Conservation (phyloP, 306 rosid genomes). For the Glycine latifolia region DNA sequence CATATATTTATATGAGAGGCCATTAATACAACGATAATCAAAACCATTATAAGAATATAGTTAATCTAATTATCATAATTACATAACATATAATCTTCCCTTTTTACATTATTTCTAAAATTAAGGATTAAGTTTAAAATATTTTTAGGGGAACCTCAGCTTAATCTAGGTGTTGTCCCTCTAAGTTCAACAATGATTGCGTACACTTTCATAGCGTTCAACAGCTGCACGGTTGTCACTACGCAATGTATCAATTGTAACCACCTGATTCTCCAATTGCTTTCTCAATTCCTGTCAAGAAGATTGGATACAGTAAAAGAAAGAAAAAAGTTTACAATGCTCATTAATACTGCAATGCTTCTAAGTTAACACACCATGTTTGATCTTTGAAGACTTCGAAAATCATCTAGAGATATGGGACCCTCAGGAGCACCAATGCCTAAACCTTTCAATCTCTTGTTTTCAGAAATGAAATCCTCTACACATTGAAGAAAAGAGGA, state of each 20-base stretch:
- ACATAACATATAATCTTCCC: neutral
- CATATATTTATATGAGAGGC: too few relatives aligned
- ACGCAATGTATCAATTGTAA: slow-evolving; percentile 66
- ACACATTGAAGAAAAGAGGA: slow-evolving; percentile 34
- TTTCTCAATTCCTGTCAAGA: slow-evolving; percentile 85
- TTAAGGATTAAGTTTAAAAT: slow-evolving; percentile 12
- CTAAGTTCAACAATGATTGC: slow-evolving; percentile 40
- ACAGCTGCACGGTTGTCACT: slow-evolving; percentile 66
- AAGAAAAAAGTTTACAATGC: neutral
- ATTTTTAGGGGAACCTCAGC: neutral
- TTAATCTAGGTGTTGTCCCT: slow-evolving; percentile 3
- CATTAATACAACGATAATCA: neutral
- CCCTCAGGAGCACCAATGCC: slow-evolving; percentile 98
- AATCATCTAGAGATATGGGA: slow-evolving; percentile 97
- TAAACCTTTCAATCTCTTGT: slow-evolving; percentile 89
- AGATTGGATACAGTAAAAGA: slow-evolving; percentile 12
- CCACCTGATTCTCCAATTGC: slow-evolving; percentile 87
- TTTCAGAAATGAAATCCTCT: slow-evolving; percentile 75
- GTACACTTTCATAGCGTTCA: slow-evolving; percentile 78
- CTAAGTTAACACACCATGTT: slow-evolving; percentile 63
- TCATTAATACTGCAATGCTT: slow-evolving; percentile 20
- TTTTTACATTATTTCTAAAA: slow-evolving; percentile 9
- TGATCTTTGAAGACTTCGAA: slow-evolving; percentile 94
- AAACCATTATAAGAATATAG: neutral
- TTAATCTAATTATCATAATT: neutral